Base-by-base conservation (phyloP, 2,329 filamentous ascomycete genomes). In the Hymenoscyphus repandus region DNA sequence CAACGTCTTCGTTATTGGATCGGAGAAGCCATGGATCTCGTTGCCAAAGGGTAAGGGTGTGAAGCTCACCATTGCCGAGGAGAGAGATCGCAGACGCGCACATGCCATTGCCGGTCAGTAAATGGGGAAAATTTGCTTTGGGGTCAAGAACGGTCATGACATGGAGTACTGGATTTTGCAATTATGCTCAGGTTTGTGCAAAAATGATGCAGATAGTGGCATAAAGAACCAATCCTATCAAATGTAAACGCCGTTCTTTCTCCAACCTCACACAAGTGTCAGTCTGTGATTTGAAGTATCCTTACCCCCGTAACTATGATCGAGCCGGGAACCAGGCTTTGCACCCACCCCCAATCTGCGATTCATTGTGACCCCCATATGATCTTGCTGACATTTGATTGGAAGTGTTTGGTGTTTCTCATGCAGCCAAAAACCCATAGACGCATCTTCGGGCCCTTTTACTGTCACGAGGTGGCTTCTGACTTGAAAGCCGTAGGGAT, bases 31-130 rank as follows among this genome's bases (percentile, higher is more conserved):
- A 70, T 99, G 93, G 93, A 85, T 99, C 79, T 95, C 89, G 69
- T 85, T 99, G 73, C 95, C 93, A 75, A 99, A 97, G 90, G 93
- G 93, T 80, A 96, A 96, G 86, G 93, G 93, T 89, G 93, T 99
- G 82, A 96, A 96, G 90, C 90, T 97, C 75, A 85, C 87, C 72
- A 97, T 99, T 71, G 90, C 92, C 66, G 92, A 99, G 82, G 92
- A 99, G 89, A 85, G 92, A 82, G 92, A 99, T 78, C 91, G 92
- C 76, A 90, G 91, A 73, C 88, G 93, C 71, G 90, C 91, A 64
- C 60, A 67, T 38, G 61, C 64, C 50, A 66, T 68, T 58, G 64
- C 66, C 46, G 58, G 57, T 49, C 49, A 62, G 44, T 66, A 64
- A 63, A 57, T n/a, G 22, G 60, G 60, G 62, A 51, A 50, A 52